Base-by-base conservation (phyloP, 2,329 filamentous ascomycete species). In the Lachnellula occidentalis region DNA sequence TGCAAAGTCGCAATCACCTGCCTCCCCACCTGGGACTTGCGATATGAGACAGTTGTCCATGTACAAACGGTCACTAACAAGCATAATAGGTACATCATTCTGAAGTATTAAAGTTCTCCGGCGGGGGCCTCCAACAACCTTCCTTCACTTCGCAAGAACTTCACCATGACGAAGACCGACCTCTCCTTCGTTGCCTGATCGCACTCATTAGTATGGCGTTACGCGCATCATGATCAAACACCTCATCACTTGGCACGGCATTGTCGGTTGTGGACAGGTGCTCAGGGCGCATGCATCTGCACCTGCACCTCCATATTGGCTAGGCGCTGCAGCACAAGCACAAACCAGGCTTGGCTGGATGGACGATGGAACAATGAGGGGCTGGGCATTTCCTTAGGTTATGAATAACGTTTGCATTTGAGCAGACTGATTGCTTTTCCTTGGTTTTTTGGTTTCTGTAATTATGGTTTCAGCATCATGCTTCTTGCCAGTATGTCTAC, bases 21-120 rank as follows among this genome's bases (percentile, higher is more conserved):
- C 45, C 31, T 34, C 41, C 45, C 21, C 34, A 51, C 48, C n/a
- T 5, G n/a, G 2, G 22, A 11, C 9, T 22, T 19, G 24, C 43
- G 3, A 45, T 27, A n/a, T 31, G 47, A 48, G 50, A 34, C 50
- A 34, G 43, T 5, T 5, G 22, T 21, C 17, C 15, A 41, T 47
- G 48, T 50, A 51, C 7, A 27, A 27, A 48, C 34, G 37, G 39
- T 43, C 24, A 47, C 62, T 66, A 55, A 62, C 56, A 53, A 31
- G 2, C 15, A 12, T 34, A 61, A 36, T 67, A 85, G 82, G 61
- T 85, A 94, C 81, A 92, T 95, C 69, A 94, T 95, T 65, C 79
- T 94, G 67, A 94, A 92, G 76, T 92, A 91, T 72, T 95, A 90
- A 73, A 46, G 8, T 37, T 8, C 41, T 45, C 50, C 4, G 14